Evolutionary conservation across 768 basidiomycete species (phyloP).

Genomic region (Glaciozyma antarctica): DNA sequence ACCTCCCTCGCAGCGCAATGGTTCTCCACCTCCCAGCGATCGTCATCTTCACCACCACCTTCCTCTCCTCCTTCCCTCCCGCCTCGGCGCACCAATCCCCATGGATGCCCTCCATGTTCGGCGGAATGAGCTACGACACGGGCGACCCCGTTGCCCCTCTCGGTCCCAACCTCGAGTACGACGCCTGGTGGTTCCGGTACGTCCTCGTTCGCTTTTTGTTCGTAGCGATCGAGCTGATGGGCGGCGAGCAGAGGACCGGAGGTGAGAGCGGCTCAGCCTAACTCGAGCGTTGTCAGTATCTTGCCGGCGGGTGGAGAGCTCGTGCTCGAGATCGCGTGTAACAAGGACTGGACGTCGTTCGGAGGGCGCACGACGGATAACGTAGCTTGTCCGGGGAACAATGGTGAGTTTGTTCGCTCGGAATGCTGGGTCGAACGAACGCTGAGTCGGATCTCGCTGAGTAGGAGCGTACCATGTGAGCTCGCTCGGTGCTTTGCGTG

Average conservation of each 20-base stretch:
- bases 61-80: no score
- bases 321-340: background rate
- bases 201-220: no score
- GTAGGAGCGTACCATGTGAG: constrained; percentile 2
- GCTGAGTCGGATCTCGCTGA: background rate
- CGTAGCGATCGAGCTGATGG: no score
- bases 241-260: background rate
- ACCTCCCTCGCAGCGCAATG: no score
- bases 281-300: background rate
- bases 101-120: no score
- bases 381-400: background rate
- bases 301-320: background rate
- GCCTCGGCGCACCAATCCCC: no score
- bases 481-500: no score
- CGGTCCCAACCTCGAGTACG: background rate
- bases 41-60: no score
- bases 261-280: background rate
- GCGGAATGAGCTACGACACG: no score
- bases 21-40: no score
- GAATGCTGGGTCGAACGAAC: background rate
- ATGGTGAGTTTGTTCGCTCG: background rate
- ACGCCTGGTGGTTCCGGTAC: constrained; percentile 1
- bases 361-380: background rate
- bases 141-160: background rate
- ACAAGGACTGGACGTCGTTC: background rate